Evolutionary conservation across 1,284 basidiomycete genomes (phyloP).

Genomic region (Trichosporon coremiiforme): DNA sequence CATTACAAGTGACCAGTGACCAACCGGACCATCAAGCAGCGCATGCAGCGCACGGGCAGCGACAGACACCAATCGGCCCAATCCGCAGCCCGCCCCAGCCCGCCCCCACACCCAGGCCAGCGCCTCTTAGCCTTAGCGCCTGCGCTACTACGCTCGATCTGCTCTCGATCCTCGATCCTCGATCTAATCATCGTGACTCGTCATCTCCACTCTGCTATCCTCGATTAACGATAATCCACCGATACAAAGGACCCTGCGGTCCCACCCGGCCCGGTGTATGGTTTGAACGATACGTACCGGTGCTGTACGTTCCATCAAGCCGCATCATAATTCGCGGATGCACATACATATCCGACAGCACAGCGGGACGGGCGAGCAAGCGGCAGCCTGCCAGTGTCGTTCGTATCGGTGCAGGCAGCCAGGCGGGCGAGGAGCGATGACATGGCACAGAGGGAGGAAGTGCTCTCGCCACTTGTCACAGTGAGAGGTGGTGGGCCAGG

Average conservation of each 20-base stretch:
- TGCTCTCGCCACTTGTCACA: neutral
- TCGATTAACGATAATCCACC: slow-evolving; percentile 4
- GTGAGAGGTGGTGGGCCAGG: neutral
- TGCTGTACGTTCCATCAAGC: neutral
- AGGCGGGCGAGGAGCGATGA: neutral
- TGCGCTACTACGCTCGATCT: neutral
- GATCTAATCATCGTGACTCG: slow-evolving; percentile 4
- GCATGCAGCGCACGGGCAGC: neutral
- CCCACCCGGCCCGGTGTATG: neutral
- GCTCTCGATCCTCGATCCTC: neutral
- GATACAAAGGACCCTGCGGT: neutral
- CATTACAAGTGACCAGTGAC: neutral
- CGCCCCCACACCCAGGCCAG: too few relatives aligned
- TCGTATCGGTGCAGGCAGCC: neutral
- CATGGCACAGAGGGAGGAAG: neutral
- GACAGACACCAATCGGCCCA: neutral
- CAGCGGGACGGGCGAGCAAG: neutral
- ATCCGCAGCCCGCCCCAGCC: slow-evolving; percentile 1
- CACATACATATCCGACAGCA: neutral
- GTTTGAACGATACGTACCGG: neutral
- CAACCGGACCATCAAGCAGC: too few relatives aligned
- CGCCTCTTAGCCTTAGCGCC: too few relatives aligned
- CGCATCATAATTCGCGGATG: neutral
- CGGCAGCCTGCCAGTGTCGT: neutral
- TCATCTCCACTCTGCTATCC: neutral